Conservation (phyloP, 257 asterid species). For the Lantana camara region DNA sequence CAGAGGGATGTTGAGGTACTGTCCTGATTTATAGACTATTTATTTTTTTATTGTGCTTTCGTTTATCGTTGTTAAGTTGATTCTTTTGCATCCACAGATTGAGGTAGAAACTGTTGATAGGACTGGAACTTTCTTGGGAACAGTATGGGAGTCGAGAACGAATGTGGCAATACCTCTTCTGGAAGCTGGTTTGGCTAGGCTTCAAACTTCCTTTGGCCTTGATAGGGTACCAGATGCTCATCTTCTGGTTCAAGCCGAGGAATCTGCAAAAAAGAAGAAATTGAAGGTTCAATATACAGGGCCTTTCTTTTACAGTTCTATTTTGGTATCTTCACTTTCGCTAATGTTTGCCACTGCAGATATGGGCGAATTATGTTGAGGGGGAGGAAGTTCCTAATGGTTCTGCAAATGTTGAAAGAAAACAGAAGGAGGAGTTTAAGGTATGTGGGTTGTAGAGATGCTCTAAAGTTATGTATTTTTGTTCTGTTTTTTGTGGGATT, state of each 20-base stretch:
- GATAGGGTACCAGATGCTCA: slow-evolving; percentile 89
- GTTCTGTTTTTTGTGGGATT: neutral
- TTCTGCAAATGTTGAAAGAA: slow-evolving; percentile 50
- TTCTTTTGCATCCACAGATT: slow-evolving; percentile 47
- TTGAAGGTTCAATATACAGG: slow-evolving; percentile 67
- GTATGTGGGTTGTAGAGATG: slow-evolving; percentile 32
- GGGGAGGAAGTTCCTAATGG: slow-evolving; percentile 74
- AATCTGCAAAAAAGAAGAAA: slow-evolving; percentile 87
- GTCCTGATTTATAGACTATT: slow-evolving; percentile 1
- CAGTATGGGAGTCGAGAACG: slow-evolving; percentile 79
- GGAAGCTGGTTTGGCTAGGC: slow-evolving; percentile 96
- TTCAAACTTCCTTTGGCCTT: slow-evolving; percentile 78
- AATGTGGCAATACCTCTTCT: slow-evolving; percentile 76
- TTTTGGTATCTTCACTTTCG: slow-evolving; percentile 17
- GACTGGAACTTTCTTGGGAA: slow-evolving; percentile 97
- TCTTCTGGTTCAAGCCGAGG: slow-evolving; percentile 88
- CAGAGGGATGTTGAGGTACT: slow-evolving; percentile 99
- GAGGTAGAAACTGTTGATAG: slow-evolving; percentile 97
- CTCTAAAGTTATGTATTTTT: neutral
- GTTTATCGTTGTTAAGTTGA: slow-evolving; percentile 5
- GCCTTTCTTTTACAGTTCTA: neutral
- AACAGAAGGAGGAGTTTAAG: slow-evolving; percentile 81
- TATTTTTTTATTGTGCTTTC: neutral
- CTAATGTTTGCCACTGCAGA: slow-evolving; percentile 40
- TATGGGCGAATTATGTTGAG: slow-evolving; percentile 77